Evolutionary conservation across 805 yeast genomes (phyloP).

Genomic region (Pichia cephalocereana): DNA sequence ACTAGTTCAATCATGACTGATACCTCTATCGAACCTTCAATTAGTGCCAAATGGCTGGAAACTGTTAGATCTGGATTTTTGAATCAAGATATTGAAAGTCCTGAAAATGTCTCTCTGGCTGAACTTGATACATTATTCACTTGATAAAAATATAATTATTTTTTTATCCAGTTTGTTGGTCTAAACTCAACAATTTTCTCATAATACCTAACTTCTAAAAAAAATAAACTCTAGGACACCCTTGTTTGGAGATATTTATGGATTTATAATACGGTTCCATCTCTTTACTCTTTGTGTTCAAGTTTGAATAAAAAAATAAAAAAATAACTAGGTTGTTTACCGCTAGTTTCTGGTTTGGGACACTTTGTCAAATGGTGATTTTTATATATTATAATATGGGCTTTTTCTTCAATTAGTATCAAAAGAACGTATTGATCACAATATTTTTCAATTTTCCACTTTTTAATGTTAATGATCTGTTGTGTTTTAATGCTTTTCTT

Average conservation of each 20-base stretch:
- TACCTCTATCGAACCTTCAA: conserved; percentile 27
- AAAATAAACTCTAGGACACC: no score
- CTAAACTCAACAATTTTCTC: background rate
- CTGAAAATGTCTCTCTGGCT: conserved; percentile 68
- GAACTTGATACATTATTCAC: conserved; percentile 49
- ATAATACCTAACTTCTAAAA: no score
- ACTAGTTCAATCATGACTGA: conserved; percentile 27
- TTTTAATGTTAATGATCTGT: conserved; percentile 2
- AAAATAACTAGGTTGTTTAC: background rate
- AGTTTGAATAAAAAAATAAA: background rate
- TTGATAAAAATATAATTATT: background rate
- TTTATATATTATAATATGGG: background rate
- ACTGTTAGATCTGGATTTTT: conserved; percentile 71
- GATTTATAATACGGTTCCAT: no score
- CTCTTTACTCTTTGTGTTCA: no score
- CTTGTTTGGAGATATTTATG: no score
- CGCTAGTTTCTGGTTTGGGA: conserved; percentile 1
- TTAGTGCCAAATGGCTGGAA: conserved; percentile 58
- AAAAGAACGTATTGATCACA: background rate
- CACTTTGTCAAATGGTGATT: conserved; percentile 5
- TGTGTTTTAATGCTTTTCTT: conserved; percentile 9
- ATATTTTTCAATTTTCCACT: background rate
- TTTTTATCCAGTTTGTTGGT: background rate
- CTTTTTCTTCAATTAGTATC: conserved; percentile 1
- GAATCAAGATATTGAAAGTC: conserved; percentile 68